Evolutionary conservation across 2,329 filamentous ascomycete species (phyloP).

Genomic region (Aureobasidium zeae): DNA sequence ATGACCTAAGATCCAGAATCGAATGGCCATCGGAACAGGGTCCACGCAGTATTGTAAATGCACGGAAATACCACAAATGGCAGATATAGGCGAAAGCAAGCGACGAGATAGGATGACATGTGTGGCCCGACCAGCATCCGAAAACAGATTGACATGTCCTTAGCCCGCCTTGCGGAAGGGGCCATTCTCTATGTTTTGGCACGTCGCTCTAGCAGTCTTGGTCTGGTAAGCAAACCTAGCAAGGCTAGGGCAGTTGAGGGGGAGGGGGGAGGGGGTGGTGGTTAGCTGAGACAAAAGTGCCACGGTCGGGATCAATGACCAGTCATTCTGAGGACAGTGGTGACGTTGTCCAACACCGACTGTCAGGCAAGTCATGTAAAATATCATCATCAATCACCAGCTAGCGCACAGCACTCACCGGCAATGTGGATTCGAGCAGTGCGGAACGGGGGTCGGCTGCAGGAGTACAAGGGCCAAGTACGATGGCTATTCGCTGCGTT

Average conservation of each 20-base stretch:
- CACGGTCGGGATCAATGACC: background rate
- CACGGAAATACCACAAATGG: constrained; percentile 7
- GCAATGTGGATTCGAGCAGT: constrained; percentile 4
- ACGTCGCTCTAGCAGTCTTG: background rate
- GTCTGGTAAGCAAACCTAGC: constrained; percentile 3
- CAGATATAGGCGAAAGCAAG: constrained; percentile 10
- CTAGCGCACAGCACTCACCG: constrained; percentile 8
- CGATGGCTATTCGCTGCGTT: constrained; percentile 1
- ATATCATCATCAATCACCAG: constrained; percentile 7
- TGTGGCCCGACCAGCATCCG: constrained; percentile 7
- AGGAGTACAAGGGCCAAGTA: constrained; percentile 6
- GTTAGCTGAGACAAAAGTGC: constrained; percentile 6
- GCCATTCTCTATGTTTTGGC: constrained; percentile 7
- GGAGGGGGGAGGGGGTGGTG: constrained; percentile 5
- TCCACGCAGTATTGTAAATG: constrained; percentile 8
- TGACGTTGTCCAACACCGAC: constrained; percentile 9
- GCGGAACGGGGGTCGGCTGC: constrained; percentile 7
- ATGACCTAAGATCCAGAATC: too few relatives aligned
- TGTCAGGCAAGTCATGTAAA: constrained; percentile 7
- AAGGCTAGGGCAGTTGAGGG: constrained; percentile 6
- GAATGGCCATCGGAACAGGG: too few relatives aligned
- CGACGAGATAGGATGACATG: constrained; percentile 4
- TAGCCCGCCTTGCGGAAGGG: constrained; percentile 6
- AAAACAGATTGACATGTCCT: constrained; percentile 9
- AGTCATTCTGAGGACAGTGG: background rate